Base-by-base conservation (phyloP, 2,329 filamentous ascomycete genomes). In the Neobulgaria alba region DNA sequence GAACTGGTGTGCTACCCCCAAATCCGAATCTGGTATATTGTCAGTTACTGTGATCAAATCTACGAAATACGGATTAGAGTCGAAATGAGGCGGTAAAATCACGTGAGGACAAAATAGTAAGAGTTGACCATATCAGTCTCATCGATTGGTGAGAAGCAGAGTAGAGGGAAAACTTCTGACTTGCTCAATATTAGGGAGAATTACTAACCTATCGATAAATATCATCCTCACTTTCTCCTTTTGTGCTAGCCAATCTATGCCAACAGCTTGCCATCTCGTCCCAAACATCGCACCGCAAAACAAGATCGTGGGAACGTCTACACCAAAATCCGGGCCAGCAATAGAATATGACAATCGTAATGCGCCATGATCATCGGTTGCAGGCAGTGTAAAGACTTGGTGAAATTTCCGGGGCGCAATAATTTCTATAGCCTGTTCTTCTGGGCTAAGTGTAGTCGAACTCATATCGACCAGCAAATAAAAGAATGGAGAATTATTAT, bases 1-100 rank as follows among this genome's bases (percentile, higher is more conserved):
- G 44, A 0, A 68, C 65, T 2, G 56, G 48, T 0, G 63, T 65
- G 10, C 66, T 67, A 26, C 58, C 63, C 15, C 68, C 68, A 42
- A 68, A 60, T n/a, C 61, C 64, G 10, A 66, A 63, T 46, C 67
- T 67, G 21, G 39, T n/a, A 26, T 26, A 9, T 29, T 65, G 19
- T 41, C 9, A 36, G n/a, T 36, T 16, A 45, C 34, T 38, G 33
- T 18, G 33, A 31, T n/a, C n/a, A n/a, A n/a, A n/a, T n/a, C n/a
- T n/a, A n/a, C n/a, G n/a, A n/a, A n/a, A n/a, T n/a, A n/a, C n/a
- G n/a, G n/a, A n/a, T n/a, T n/a, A n/a, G n/a, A n/a, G n/a, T n/a
- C n/a, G n/a, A n/a, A n/a, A n/a, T n/a, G n/a, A n/a, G n/a, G n/a
- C n/a, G n/a, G n/a, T n/a, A n/a, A n/a, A n/a, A n/a, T n/a, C n/a